phyloP scores from a whole-genome alignment of 1,284 basidiomycete species.

The Ustilago sp. region DNA sequence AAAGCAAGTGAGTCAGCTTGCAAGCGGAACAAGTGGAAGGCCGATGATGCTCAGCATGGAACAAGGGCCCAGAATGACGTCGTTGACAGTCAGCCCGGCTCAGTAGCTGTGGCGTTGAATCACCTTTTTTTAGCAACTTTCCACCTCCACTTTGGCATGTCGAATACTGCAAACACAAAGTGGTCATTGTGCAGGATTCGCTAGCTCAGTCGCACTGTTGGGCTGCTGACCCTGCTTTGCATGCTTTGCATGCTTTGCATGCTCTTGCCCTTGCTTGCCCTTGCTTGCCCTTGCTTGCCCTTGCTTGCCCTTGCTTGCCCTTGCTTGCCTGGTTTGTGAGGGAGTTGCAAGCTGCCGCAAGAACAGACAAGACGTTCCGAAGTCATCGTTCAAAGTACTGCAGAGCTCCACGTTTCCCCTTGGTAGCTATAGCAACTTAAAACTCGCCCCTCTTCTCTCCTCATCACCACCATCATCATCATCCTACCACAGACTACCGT shows the following conservation, averaged over 20 bases:
- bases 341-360: constrained; percentile 7
- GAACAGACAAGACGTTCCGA: constrained; percentile 11
- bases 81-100: constrained; percentile 43
- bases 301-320: too few relatives aligned
- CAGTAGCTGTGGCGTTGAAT: constrained; percentile 12
- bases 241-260: not conserved
- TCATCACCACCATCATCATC: constrained; percentile 14
- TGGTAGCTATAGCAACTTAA: not conserved
- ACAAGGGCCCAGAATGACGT: constrained; percentile 29
- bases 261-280: too few relatives aligned
- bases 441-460: not conserved
- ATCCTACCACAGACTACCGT: too few relatives aligned
- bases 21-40: not conserved
- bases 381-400: not conserved
- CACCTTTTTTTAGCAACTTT: constrained; percentile 1
- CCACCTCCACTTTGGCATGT: constrained; percentile 19
- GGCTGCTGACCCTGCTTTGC: constrained; percentile 8
- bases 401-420: not conserved
- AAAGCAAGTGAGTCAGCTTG: constrained; percentile 18
- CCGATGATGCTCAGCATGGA: constrained; percentile 7
- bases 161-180: too few relatives aligned
- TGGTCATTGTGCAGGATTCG: not conserved
- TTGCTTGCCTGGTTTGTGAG: constrained; percentile 16
- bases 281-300: not conserved
- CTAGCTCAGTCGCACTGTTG: not conserved